Conservation (phyloP, 1,284 basidiomycete species). For the Malassezia furfur region DNA sequence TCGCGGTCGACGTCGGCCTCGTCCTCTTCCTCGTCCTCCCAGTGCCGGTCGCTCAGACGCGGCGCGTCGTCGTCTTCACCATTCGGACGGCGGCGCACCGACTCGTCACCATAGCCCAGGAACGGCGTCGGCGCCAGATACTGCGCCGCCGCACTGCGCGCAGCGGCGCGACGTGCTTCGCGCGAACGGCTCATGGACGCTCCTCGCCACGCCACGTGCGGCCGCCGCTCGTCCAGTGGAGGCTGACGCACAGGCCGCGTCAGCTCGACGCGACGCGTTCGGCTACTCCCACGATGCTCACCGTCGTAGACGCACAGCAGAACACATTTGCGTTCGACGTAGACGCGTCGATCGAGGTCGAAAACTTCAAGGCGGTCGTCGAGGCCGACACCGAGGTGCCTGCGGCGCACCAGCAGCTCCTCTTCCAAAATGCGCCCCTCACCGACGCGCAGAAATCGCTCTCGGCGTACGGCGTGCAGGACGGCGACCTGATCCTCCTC, state of each 20-base stretch:
- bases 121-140: conserved; percentile 11
- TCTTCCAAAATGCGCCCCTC: conserved; percentile 22
- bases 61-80: conserved; percentile 56
- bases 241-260: conserved; percentile 7
- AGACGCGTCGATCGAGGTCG: conserved; percentile 35
- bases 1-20: conserved; percentile 37
- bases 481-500: conserved; percentile 35
- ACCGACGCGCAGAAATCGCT: conserved; percentile 26
- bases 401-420: conserved; percentile 24
- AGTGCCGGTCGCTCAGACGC: conserved; percentile 18
- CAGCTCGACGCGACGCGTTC: not conserved
- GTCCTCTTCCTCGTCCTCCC: conserved; percentile 23
- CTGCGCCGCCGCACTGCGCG: not conserved
- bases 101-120: conserved; percentile 10
- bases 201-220: not conserved
- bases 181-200: not conserved
- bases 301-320: conserved; percentile 34
- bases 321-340: conserved; percentile 36
- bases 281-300: conserved; percentile 27
- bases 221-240: not conserved
- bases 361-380: conserved; percentile 38
- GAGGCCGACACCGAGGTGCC: conserved; percentile 34
- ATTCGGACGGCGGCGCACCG: conserved; percentile 42
- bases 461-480: conserved; percentile 26
- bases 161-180: not conserved